Evolutionary conservation across 2,329 filamentous ascomycete genomes (phyloP).

Genomic region (Fusarium duplospermum): DNA sequence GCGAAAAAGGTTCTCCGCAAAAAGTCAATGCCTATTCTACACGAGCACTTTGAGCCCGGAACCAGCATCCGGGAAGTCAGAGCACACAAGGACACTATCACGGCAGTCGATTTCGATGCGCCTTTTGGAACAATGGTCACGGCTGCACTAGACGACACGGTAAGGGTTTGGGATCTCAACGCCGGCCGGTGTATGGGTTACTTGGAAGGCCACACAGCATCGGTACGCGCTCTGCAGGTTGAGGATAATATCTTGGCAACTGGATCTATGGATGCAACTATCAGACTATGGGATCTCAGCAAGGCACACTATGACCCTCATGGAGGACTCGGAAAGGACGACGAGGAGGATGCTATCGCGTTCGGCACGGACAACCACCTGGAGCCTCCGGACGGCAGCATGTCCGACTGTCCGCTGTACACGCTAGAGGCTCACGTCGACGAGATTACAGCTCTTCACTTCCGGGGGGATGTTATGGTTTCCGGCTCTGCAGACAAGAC

Average conservation of each 20-base stretch:
- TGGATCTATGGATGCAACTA: conserved; percentile 93
- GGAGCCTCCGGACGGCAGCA: conserved; percentile 80
- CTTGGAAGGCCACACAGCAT: conserved; percentile 93
- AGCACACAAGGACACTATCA: conserved; percentile 89
- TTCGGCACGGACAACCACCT: conserved; percentile 78
- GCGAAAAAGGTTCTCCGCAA: conserved; percentile 69
- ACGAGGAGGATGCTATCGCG: conserved; percentile 75
- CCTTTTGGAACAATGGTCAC: conserved; percentile 96
- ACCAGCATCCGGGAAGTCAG: conserved; percentile 88
- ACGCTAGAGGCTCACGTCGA: conserved; percentile 91
- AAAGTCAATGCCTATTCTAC: conserved; percentile 92
- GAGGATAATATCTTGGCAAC: conserved; percentile 96
- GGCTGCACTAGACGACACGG: conserved; percentile 90
- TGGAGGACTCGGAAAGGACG: conserved; percentile 69
- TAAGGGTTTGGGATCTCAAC: conserved; percentile 96
- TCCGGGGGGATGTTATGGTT: conserved; percentile 88
- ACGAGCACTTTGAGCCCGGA: conserved; percentile 94
- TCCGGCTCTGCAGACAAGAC: conserved; percentile 98
- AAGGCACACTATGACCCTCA: conserved; percentile 85
- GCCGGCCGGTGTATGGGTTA: conserved; percentile 91
- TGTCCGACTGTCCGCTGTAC: conserved; percentile 90
- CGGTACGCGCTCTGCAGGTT: conserved; percentile 90
- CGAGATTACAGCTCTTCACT: conserved; percentile 93
- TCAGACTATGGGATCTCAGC: conserved; percentile 94
- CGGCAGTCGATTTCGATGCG: conserved; percentile 94